Base-by-base conservation (phyloP, 805 yeast species). In the Brettanomyces naardenensis region DNA sequence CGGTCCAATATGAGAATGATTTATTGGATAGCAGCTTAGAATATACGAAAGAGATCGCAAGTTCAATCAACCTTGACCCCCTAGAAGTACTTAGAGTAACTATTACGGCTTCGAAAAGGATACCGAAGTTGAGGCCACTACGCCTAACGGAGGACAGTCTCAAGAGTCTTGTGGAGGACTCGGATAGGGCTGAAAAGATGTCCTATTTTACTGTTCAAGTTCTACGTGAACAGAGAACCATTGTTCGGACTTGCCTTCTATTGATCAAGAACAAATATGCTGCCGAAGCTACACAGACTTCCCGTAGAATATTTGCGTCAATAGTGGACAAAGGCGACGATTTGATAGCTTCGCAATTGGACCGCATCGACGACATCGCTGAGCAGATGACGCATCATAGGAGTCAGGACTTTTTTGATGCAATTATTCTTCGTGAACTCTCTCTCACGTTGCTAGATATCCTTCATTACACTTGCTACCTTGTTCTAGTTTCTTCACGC, bases 81-180 rank as follows among this genome's bases (percentile, higher is more conserved):
- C 42, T 56, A 6, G 83, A 79, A 46, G 61, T 66, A 1, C 54
- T 73, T n/a, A 64, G 81, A 47, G 57, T 75, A 4, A 60, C 73
- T 3, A 43, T 57, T 11, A 73, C 67, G 34, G 54, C 69, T 0
- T 56, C 37, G 46, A 58, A 33, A 52, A 65, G 44, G 53, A 60
- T 38, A 62, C 75, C 37, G 40, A 69, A 54, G 29, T 53, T 43
- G 9, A 54, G 48, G 21, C 44, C 52, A 15, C 14, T 40, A 31
- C 34, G 40, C 17, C 40, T 39, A 13, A 42, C 38, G 13, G 37
- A 33, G 3, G 44, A 44, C 14, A 53, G 50, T 18, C 45, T 48
- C 9, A 53, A 49, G 29, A 53, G 48, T 20, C 36, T 42, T 36
- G n/a, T 54, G n/a, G 44, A 49, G 18, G 38, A 42, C n/a, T 37